phyloP scores from a whole-genome alignment of 2,329 filamentous ascomycete genomes.

The Stagonosporopsis vannaccii region DNA sequence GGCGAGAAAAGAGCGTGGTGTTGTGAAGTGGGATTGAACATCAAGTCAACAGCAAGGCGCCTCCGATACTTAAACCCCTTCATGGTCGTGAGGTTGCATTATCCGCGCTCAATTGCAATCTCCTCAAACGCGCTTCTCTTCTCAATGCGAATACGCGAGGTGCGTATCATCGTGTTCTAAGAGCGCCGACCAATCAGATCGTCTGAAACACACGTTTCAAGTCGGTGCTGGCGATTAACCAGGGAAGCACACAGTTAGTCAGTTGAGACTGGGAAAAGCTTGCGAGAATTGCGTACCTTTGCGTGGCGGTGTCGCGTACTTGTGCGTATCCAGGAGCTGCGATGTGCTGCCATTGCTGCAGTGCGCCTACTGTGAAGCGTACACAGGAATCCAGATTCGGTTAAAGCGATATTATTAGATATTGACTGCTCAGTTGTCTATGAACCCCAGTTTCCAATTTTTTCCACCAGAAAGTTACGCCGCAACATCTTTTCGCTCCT shows the following conservation, averaged over 20 bases:
- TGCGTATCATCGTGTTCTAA: constrained; percentile 2
- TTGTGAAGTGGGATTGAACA: neutral
- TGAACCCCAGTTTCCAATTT: neutral
- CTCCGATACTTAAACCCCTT: neutral
- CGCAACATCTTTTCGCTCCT: neutral
- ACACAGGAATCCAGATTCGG: neutral
- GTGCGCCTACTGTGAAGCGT: no score
- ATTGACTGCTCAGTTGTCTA: neutral
- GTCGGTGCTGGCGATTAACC: neutral
- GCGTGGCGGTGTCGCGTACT: neutral
- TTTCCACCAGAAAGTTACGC: neutral
- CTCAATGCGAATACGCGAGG: constrained; percentile 1
- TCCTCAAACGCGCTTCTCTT: neutral
- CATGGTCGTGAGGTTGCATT: neutral
- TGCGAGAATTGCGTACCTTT: constrained; percentile 1
- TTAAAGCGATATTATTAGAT: neutral
- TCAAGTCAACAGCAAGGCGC: no score
- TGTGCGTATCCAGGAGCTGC: neutral
- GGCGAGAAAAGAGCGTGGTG: neutral
- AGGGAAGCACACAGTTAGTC: neutral
- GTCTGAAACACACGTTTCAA: neutral
- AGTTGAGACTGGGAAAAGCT: neutral
- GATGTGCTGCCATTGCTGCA: neutral
- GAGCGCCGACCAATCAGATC: neutral
- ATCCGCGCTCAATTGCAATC: neutral